Base-by-base conservation (phyloP, 331 rosid genomes). In the Acacia pycnantha region DNA sequence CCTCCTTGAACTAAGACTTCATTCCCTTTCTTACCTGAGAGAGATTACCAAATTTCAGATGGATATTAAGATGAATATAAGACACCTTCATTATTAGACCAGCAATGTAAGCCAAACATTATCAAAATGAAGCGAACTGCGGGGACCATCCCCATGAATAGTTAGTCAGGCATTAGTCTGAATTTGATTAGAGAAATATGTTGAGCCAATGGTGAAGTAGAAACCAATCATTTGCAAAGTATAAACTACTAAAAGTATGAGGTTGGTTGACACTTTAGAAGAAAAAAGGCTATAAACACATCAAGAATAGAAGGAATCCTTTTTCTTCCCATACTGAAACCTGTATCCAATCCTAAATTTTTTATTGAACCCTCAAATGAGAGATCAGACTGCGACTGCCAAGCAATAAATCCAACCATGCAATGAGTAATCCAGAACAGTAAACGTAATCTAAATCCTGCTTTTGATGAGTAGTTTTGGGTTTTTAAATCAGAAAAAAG, bases 1-100 rank as follows among this genome's bases (percentile, higher is more conserved):
- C 99, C 97, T 16, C 99, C 99, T 89, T 95, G 99, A 81, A 95
- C 91, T 82, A 93, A 75, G 80, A 93, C 98, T 80, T 93, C 97
- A 11, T 84, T 82, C 47, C 99, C 99, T 82, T 92, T 95, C 92
- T 93, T 93, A 83, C 98, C 93, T 93, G 93, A 86, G 56, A 86
- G 62, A 82, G 76, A 58, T 22, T 48, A n/a, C 26, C 35, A 66
- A 72, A 43, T 66, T 68, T 79, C 72, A 77, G 61, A 47, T 67
- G n/a, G 18, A 71, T 62, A 33, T 35, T 59, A 50, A 8, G 56
- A 59, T 44, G 64, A 41, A 41, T 31, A 11, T 12, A 51, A 40
- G 18, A 74, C 21, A 59, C 29, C 14, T 16, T 13, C 50, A 12
- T 46, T 12, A 2, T 82, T 61, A 15, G 18, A 74, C 48, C 19